These are phyloP conservation scores for Dissoconium aciculare DNA, from an alignment of 2,329 filamentous ascomycete genomes.

Conservation along the genomic window DNA sequence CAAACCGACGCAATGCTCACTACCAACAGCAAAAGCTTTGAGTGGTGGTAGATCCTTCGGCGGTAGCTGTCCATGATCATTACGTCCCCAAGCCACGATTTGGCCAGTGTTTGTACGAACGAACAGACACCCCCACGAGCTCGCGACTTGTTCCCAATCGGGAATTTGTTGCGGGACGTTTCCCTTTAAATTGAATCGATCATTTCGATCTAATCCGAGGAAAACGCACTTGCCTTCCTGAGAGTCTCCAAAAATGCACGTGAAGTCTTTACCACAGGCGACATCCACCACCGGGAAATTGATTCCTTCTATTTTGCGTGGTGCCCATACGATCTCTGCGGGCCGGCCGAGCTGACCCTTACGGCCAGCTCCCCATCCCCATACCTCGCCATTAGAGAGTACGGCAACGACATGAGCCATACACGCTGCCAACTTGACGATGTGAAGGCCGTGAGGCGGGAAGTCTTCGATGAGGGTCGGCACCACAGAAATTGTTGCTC, in stretches of 20 bases:
- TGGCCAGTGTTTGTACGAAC: slow-evolving; percentile 47
- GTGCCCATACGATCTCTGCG: slow-evolving; percentile 39
- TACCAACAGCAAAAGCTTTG: slow-evolving; percentile 59
- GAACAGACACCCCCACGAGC: slow-evolving; percentile 73
- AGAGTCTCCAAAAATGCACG: slow-evolving; percentile 47
- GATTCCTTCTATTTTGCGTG: slow-evolving; percentile 44
- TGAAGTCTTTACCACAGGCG: slow-evolving; percentile 75
- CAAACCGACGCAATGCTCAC: slow-evolving; percentile 73
- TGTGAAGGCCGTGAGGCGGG: slow-evolving; percentile 42
- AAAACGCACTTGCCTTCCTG: slow-evolving; percentile 46
- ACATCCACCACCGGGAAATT: slow-evolving; percentile 50
- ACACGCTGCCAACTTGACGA: slow-evolving; percentile 54
- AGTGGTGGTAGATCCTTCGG: slow-evolving; percentile 46
- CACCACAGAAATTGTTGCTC: slow-evolving; percentile 15
- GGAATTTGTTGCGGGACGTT: slow-evolving; percentile 38
- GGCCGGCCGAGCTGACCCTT: slow-evolving; percentile 67
- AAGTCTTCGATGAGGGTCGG: slow-evolving; percentile 44
- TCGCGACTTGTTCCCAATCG: slow-evolving; percentile 53
- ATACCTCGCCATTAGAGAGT: slow-evolving; percentile 59
- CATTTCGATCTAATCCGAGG: slow-evolving; percentile 63
- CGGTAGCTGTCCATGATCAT: slow-evolving; percentile 71
- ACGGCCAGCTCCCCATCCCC: slow-evolving; percentile 76
- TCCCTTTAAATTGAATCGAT: slow-evolving; percentile 36
- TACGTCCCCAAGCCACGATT: slow-evolving; percentile 62
- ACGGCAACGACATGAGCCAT: slow-evolving; percentile 67